phyloP scores from a whole-genome alignment of 2,329 filamentous ascomycete species.

The Decorospora gaudefroyi region DNA sequence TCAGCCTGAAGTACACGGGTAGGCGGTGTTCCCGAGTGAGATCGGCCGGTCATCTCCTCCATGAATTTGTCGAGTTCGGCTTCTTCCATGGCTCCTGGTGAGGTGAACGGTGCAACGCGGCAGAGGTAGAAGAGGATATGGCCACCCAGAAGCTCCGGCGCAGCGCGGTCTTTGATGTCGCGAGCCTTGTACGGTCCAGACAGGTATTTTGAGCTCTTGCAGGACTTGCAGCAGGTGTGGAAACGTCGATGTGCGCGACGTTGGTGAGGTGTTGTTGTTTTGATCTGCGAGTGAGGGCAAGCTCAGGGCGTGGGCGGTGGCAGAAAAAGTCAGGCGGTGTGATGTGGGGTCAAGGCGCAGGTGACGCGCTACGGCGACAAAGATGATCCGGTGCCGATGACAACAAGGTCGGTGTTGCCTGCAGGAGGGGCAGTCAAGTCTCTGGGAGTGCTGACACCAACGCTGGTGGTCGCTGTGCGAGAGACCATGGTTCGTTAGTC shows the following conservation, averaged over 20 bases:
- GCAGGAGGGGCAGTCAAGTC: constrained; percentile 10
- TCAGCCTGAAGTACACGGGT: constrained; percentile 10
- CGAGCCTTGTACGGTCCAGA: constrained; percentile 2
- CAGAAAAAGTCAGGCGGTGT: constrained; percentile 34
- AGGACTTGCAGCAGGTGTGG: background rate
- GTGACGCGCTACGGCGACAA: constrained; percentile 15
- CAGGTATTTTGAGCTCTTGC: background rate
- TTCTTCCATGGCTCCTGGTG: constrained; percentile 14
- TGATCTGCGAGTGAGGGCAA: too few relatives aligned
- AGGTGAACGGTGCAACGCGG: background rate
- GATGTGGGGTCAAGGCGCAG: constrained; percentile 17
- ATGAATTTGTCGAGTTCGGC: constrained; percentile 23
- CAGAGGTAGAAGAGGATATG: constrained; percentile 4
- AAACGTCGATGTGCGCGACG: background rate
- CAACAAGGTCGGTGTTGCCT: constrained; percentile 3
- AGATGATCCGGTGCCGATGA: constrained; percentile 16
- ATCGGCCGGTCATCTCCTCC: constrained; percentile 9
- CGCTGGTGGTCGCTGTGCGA: constrained; percentile 27
- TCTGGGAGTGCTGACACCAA: constrained; percentile 17
- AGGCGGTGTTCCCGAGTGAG: constrained; percentile 3
- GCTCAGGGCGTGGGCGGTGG: constrained; percentile 19
- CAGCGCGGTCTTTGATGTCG: background rate
- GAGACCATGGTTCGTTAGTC: constrained; percentile 36
- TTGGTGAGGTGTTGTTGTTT: constrained; percentile 5
- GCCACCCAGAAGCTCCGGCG: background rate